Conservation (phyloP, 768 basidiomycete genomes). For the Tylopilus plumbeoviolaceoides region DNA sequence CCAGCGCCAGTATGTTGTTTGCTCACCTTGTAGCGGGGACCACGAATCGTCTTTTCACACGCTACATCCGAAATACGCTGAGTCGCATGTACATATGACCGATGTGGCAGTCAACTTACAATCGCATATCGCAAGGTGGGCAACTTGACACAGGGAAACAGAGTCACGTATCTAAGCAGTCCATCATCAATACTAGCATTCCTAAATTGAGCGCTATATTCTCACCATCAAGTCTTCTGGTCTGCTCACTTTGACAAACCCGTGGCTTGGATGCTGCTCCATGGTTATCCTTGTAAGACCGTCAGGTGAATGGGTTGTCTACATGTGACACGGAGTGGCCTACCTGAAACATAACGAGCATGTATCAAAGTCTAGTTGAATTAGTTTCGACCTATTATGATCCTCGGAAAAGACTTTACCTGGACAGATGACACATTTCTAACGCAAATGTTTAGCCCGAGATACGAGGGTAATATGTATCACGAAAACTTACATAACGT, state of each 20-base stretch:
- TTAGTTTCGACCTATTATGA: slow-evolving; percentile 4
- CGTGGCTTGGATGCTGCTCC: slow-evolving; percentile 74
- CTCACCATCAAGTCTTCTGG: slow-evolving; percentile 57
- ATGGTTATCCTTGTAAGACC: slow-evolving; percentile 46
- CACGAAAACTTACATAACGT: slow-evolving; percentile 57
- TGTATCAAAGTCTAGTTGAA: slow-evolving; percentile 62
- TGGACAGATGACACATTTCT: slow-evolving; percentile 81
- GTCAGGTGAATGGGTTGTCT: not conserved
- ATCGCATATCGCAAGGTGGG: slow-evolving; percentile 62
- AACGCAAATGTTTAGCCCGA: not conserved
- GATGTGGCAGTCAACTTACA: slow-evolving; percentile 24
- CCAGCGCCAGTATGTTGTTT: not conserved
- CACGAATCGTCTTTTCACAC: slow-evolving; percentile 52
- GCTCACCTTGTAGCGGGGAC: slow-evolving; percentile 69
- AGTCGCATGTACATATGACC: not conserved
- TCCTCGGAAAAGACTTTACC: slow-evolving; percentile 14
- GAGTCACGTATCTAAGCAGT: slow-evolving; percentile 29
- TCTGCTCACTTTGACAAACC: slow-evolving; percentile 61
- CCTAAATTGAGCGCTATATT: not conserved
- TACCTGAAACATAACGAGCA: slow-evolving; percentile 68
- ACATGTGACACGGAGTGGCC: slow-evolving; percentile 6
- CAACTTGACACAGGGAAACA: slow-evolving; percentile 11
- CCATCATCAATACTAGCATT: not conserved
- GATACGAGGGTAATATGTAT: not conserved
- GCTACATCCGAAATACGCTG: slow-evolving; percentile 12